Evolutionary conservation across 805 yeast genomes (phyloP), one percentile per base, ranked within the genome.

Genomic region (Kluyveromyces aestuarii): DNA sequence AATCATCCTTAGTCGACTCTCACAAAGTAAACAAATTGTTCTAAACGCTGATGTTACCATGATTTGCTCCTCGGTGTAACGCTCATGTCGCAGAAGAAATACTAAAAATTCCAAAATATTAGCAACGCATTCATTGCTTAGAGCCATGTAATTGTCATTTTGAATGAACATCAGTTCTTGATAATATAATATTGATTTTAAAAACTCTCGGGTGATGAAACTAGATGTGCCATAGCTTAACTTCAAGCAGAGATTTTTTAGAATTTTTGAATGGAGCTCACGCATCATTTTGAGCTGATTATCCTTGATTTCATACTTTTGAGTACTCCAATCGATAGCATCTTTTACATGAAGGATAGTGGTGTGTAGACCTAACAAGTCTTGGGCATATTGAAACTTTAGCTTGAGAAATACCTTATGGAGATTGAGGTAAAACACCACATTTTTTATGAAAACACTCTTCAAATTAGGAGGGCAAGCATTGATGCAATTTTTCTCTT

Each of bases 141-240:
- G 38, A 37, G 9, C 35, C 50, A 17, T 8, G n/a, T 8, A 16
- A 4, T 52, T 57, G n/a, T 55, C 58, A 2, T n/a, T 16, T 5
- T 49, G 50, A 8, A 45, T 44, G 6, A 58, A 33, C 8, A 61
- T 37, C 0, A 52, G 40, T 2, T 46, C 37, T 19, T 60, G 40
- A 40, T 59, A 62, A 4, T 40, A n/a, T 25, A 60, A 62, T 4
- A 59, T 40, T 0, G 53, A 37, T 16, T 45, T 45, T 30, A 30
- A 30, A 30, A 30, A 30, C 35, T 30, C 35, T 30, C 14, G 35
- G 11, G 35, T 30, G 8, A 11, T 11, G 14, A 4, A 30, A 13
- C 35, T 10, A 30, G 11, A 13, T 30, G 35, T 30, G 35, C 35
- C 11, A 30, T 30, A 30, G 35, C 14, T 30, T 30, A 30, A 30